Percentiles rank a stretch among this genome's conserved stretches.
These are phyloP conservation scores for Hymenoscyphus scutula DNA, from an alignment of 2,329 filamentous ascomycete species.

Conservation along the genomic window DNA sequence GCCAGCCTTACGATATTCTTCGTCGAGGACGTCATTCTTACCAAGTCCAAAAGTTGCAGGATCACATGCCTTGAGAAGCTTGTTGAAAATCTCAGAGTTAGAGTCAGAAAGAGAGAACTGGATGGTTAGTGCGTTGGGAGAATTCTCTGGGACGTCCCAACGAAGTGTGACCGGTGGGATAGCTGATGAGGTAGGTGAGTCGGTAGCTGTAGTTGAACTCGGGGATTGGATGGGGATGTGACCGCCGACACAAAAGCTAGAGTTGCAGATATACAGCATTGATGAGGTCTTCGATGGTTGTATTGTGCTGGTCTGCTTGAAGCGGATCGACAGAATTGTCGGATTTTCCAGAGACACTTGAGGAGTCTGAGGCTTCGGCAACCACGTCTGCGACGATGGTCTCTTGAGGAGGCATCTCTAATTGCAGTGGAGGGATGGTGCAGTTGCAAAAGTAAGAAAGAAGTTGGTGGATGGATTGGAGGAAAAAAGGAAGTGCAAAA, in stretches of 20 bases:
- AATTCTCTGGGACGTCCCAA: not conserved
- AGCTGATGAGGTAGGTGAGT: not conserved
- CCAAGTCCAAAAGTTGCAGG: conserved; percentile 43
- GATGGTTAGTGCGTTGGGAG: not conserved
- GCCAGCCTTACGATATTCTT: conserved; percentile 50
- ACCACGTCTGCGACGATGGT: not conserved
- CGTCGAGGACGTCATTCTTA: conserved; percentile 48
- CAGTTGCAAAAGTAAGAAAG: not conserved
- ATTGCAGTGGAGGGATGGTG: not conserved
- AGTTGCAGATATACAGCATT: not conserved
- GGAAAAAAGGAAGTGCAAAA: not conserved
- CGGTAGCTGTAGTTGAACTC: not conserved
- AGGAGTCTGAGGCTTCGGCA: not conserved
- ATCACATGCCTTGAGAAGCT: conserved; percentile 13
- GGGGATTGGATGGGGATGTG: not conserved
- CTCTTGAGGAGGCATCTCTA: not conserved
- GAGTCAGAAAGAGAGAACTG: conserved; percentile 13
- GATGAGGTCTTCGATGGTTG: not conserved
- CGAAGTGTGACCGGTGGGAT: conserved; percentile 4
- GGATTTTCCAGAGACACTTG: too few species aligned
- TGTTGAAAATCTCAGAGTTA: not conserved
- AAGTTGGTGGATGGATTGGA: not conserved
- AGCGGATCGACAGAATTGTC: not conserved
- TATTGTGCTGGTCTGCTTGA: not conserved
- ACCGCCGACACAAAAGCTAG: conserved; percentile 9